phyloP scores from a whole-genome alignment of 176 grass and related monocot species.

The Sorghum bicolor region DNA sequence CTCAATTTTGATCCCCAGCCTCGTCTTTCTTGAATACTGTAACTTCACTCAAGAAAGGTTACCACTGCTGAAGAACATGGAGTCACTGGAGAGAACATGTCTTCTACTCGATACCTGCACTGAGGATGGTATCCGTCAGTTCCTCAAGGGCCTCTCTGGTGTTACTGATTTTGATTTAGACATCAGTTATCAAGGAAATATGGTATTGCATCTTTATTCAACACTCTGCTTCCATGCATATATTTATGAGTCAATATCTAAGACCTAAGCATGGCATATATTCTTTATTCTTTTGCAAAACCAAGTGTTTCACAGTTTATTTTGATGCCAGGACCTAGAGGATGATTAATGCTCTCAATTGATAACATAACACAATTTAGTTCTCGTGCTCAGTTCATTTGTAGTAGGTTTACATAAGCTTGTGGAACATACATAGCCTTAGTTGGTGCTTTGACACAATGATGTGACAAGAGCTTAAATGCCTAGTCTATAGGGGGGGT shows the following conservation, averaged over 20 bases:
- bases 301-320: not conserved
- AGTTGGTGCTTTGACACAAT: not conserved
- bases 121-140: not conserved
- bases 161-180: not conserved
- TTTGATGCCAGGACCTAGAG: not conserved
- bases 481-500: not conserved
- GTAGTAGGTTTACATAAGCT: not conserved
- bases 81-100: not conserved
- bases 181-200: too few relatives aligned
- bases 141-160: too few relatives aligned
- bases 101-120: not conserved
- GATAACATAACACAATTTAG: not conserved
- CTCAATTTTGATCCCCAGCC: not conserved
- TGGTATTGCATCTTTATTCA: too few relatives aligned
- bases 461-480: not conserved
- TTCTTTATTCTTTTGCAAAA: not conserved
- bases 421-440: not conserved
- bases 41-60: rapidly evolving
- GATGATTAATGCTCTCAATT: not conserved
- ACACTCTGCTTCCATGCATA: too few relatives aligned
- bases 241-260: too few relatives aligned
- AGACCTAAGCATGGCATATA: not conserved
- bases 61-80: not conserved
- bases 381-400: not conserved
- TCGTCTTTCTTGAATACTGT: not conserved